phyloP scores from a whole-genome alignment of 768 basidiomycete genomes.

The Russula olivacea region DNA sequence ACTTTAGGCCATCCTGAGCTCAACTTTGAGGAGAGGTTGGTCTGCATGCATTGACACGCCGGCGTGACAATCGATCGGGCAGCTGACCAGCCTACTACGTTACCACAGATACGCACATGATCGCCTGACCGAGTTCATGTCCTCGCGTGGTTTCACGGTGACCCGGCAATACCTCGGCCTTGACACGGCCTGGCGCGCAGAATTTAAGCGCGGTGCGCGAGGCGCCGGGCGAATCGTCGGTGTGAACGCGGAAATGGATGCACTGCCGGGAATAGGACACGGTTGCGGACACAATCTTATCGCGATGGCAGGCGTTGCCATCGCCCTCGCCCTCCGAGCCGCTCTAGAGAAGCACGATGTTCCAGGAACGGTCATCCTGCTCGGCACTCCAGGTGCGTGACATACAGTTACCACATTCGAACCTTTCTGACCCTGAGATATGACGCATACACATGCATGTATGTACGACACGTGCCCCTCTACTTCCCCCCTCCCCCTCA shows the following conservation, averaged over 20 bases:
- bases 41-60: background rate
- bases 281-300: slow-evolving; percentile 84
- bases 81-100: background rate
- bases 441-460: too few species aligned
- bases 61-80: background rate
- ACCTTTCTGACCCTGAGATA: background rate
- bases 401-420: background rate
- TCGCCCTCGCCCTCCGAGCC: slow-evolving; percentile 66
- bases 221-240: slow-evolving; percentile 59
- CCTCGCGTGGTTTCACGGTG: slow-evolving; percentile 59
- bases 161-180: slow-evolving; percentile 66
- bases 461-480: background rate
- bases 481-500: background rate
- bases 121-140: slow-evolving; percentile 60
- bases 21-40: slow-evolving; percentile 58
- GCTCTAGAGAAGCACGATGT: slow-evolving; percentile 58
- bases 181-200: slow-evolving; percentile 73
- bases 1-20: slow-evolving; percentile 57
- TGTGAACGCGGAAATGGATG: slow-evolving; percentile 74
- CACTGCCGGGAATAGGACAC: slow-evolving; percentile 50
- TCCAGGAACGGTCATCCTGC: slow-evolving; percentile 61
- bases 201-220: slow-evolving; percentile 51
- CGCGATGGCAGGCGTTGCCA: slow-evolving; percentile 68
- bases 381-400: slow-evolving; percentile 59
- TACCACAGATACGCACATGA: slow-evolving; percentile 63